Conservation (phyloP, 129 eudicot species). For the Lactuca saligna region DNA sequence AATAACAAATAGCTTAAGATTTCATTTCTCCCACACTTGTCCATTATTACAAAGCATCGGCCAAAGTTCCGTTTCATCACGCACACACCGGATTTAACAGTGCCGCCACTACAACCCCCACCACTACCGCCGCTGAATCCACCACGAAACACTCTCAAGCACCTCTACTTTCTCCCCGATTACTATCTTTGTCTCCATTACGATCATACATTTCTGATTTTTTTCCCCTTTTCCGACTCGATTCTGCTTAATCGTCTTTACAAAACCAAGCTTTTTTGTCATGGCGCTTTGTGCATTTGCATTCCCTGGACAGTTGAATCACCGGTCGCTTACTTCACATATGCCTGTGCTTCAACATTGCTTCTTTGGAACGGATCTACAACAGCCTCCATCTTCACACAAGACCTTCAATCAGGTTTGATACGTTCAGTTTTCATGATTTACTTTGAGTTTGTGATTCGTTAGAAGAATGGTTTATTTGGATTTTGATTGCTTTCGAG, state of each 20-base stretch:
- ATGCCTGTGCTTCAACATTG: slow-evolving; percentile 31
- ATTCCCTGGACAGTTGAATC: slow-evolving; percentile 50
- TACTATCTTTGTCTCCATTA: background rate
- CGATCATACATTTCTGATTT: slow-evolving; percentile 11
- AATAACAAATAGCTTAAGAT: slow-evolving; percentile 25
- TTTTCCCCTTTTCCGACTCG: background rate
- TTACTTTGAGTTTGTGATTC: background rate
- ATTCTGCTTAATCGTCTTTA: slow-evolving; percentile 4
- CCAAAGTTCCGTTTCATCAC: slow-evolving; percentile 9
- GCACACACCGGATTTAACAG: background rate
- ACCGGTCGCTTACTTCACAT: slow-evolving; percentile 23
- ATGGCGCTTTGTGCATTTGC: slow-evolving; percentile 68
- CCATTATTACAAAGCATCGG: background rate
- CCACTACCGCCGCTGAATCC: background rate
- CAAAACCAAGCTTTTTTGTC: background rate
- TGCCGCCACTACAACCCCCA: slow-evolving; percentile 5
- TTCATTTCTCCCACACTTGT: slow-evolving; percentile 26
- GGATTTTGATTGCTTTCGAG: slow-evolving; percentile 7
- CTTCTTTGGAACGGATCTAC: slow-evolving; percentile 50
- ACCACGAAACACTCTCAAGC: background rate
- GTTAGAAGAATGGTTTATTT: background rate
- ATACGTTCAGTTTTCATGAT: background rate
- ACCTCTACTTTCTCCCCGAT: background rate
- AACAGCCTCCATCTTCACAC: slow-evolving; percentile 22
- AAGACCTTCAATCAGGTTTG: slow-evolving; percentile 55